phyloP scores from a whole-genome alignment of 2,329 filamentous ascomycete species.

The Hirsutella rhossiliensis region DNA sequence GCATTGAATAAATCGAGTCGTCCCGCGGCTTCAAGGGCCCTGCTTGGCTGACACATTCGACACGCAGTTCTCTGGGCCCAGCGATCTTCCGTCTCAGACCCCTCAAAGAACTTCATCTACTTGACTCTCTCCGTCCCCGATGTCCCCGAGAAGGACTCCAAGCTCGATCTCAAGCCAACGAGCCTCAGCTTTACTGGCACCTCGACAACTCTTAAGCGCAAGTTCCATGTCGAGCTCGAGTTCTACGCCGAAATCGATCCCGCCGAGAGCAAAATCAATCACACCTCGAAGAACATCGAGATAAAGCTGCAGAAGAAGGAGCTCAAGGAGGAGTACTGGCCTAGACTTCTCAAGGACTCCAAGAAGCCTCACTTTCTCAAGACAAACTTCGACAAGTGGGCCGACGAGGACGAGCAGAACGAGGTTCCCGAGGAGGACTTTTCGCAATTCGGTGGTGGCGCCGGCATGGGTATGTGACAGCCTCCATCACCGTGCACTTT shows the following conservation, averaged over 20 bases:
- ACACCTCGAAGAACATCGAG: slow-evolving; percentile 80
- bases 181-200: slow-evolving; percentile 71
- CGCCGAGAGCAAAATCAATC: slow-evolving; percentile 71
- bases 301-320: slow-evolving; percentile 96
- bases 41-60: background rate
- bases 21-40: no score
- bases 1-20: no score
- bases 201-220: slow-evolving; percentile 73
- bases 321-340: slow-evolving; percentile 89
- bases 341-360: slow-evolving; percentile 77
- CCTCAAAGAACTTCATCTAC: slow-evolving; percentile 88
- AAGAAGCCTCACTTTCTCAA: slow-evolving; percentile 93
- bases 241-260: slow-evolving; percentile 87
- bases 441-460: slow-evolving; percentile 39
- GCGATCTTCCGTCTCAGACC: slow-evolving; percentile 71
- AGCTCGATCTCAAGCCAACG: slow-evolving; percentile 72
- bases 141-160: slow-evolving; percentile 60
- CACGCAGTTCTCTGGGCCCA: slow-evolving; percentile 87
- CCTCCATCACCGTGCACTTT: background rate
- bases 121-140: slow-evolving; percentile 85
- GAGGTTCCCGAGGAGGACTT: slow-evolving; percentile 74
- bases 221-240: slow-evolving; percentile 76
- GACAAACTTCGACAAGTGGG: slow-evolving; percentile 99
- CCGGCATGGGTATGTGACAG: slow-evolving; percentile 44
- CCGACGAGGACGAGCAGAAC: slow-evolving; percentile 97